Evolutionary conservation across 306 rosid genomes (phyloP), one percentile per base, ranked within the genome.

Genomic region (Lotus japonicus): DNA sequence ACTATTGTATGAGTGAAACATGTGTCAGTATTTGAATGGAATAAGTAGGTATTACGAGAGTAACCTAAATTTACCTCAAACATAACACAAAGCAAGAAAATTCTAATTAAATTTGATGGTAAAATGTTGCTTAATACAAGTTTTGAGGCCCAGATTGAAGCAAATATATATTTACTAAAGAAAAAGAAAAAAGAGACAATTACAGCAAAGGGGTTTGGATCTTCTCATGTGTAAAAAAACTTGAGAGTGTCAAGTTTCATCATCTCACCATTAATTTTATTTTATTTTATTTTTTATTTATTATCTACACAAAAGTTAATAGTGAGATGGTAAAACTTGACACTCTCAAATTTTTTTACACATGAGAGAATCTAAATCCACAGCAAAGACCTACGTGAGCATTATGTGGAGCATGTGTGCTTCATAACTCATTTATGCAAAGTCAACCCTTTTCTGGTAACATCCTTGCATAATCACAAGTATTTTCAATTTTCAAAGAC

Each of bases 371-470:
- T n/a, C n/a, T n/a, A n/a, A n/a, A n/a, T n/a, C n/a, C n/a, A 79
- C 73, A 76, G 68, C 82, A 69, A 80, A 80, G 58, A 73, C 76
- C 70, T 51, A 61, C 44, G 50, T 73, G 68, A 77, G 82, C 80
- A 79, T 77, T 15, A 68, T 61, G 84, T 65, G 49, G 6, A 53
- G 19, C 46, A 59, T 60, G 33, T 41, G 67, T 63, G 61, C 4
- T 17, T 62, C 58, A 49, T 50, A 42, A 41, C 49, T 66, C 55
- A 14, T 61, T 66, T 58, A 42, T 39, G 21, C 35, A 56, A 77
- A 74, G 89, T 86, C 87, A 86, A 85, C 84, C 75, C 75, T 58
- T 69, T 76, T 73, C 7, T 62, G 60, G 78, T 42, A 71, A 33
- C 45, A 63, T 52, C 46, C 21, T 53, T 68, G 16, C 58, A 55